Evolutionary conservation across 352 stramenopile species (phyloP).

Genomic region (Phytophthora sansomeana): DNA sequence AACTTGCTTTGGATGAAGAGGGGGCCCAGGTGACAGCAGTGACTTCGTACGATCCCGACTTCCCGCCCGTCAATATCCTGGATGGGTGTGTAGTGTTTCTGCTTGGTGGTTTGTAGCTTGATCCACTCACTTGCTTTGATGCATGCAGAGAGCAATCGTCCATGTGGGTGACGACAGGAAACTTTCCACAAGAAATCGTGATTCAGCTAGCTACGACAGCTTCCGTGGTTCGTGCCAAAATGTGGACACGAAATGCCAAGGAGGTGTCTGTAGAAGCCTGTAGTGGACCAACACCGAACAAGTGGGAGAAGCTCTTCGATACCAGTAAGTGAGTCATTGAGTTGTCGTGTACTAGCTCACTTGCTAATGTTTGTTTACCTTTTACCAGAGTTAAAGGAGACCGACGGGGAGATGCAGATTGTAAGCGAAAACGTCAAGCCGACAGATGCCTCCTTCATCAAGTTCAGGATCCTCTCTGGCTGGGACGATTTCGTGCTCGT

Average conservation of each 20-base stretch:
- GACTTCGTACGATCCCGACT: slow-evolving; percentile 79
- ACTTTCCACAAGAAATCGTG: slow-evolving; percentile 84
- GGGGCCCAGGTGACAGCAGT: slow-evolving; percentile 82
- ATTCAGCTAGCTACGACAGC: slow-evolving; percentile 81
- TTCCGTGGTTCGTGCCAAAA: slow-evolving; percentile 81
- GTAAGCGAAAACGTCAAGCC: slow-evolving; percentile 79
- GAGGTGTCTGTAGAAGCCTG: slow-evolving; percentile 77
- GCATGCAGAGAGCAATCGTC: slow-evolving; percentile 66
- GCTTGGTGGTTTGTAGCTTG: neutral
- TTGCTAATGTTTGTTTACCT: slow-evolving; percentile 2
- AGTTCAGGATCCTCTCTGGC: slow-evolving; percentile 86
- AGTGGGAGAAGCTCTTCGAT: slow-evolving; percentile 86
- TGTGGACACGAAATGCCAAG: slow-evolving; percentile 82
- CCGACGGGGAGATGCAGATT: slow-evolving; percentile 84
- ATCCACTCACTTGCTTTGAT: neutral
- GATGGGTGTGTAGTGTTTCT: slow-evolving; percentile 57
- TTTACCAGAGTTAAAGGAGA: slow-evolving; percentile 72
- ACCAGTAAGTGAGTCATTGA: slow-evolving; percentile 47
- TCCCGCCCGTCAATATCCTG: slow-evolving; percentile 79
- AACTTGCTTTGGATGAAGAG: slow-evolving; percentile 84
- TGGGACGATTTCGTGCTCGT: slow-evolving; percentile 83
- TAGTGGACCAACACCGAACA: slow-evolving; percentile 69
- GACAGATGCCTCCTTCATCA: slow-evolving; percentile 82
- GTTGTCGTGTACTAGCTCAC: neutral
- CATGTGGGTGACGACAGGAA: slow-evolving; percentile 87